Base-by-base conservation (phyloP, 345 rosid genomes). In the Brassica incana region DNA sequence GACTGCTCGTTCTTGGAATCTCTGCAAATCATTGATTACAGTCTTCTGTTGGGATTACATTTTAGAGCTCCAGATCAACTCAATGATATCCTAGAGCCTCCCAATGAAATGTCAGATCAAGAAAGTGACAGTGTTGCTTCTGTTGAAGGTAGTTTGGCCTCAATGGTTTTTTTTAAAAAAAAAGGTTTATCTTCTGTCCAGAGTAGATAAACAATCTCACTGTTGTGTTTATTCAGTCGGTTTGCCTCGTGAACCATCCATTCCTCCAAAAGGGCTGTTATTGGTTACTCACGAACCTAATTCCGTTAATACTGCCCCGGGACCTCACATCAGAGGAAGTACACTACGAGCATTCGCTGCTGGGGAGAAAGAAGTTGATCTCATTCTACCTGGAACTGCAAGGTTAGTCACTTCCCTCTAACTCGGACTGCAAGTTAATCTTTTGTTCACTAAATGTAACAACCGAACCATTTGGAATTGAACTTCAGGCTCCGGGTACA, bases 281-380 rank as follows among this genome's bases (percentile, higher is more conserved):
- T 73, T 93, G 64, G 96, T 91, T 30, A 88, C 91, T 67, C 98
- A 93, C 59, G 98, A 93, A 73, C 98, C 98, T 1, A 81, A 61
- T 80, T 86, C 67, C 8, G 96, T 88, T 64, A 88, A 73, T 79
- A 88, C 88, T 2, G 85, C 88, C 60, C 98, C 97, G 0, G 98
- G 98, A 80, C 88, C 96, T 76, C 98, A 93, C 81, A 91, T 90
- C 78, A 84, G 98, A 86, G 98, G 98, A 72, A 87, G 85, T 60
- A 80, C 97, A 23, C 82, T 93, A 70, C 84, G 89, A 76, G 96
- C 96, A 29, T 88, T 58, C 78, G 88, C 98, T 14, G 82, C 84
- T 8, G 98, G 94, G 9, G 94, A 88, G 69, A 80, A 81, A 87
- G 97, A 93, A 87, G 98, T 88, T 8, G 98, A 93, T 86, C 93